Evolutionary conservation across 768 basidiomycete species (phyloP).

Genomic region (Mycena metata): DNA sequence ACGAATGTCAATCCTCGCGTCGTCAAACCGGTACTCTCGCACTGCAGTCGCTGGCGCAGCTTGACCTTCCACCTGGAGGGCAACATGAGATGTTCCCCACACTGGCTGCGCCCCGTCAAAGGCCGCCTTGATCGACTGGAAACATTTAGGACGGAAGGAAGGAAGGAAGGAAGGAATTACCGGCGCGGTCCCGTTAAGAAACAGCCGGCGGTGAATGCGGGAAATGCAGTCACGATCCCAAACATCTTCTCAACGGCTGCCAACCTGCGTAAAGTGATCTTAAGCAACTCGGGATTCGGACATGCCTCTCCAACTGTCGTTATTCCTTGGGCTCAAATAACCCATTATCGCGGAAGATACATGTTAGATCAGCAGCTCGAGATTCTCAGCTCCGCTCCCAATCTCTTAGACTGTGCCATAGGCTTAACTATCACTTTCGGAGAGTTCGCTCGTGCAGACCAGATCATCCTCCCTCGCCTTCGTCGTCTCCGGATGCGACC

Average conservation of each 20-base stretch:
- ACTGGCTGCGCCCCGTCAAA: background rate
- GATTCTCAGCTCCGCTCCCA: background rate
- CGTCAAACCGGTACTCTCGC: background rate
- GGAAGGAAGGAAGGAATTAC: too few species aligned
- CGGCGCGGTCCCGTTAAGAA: too few species aligned
- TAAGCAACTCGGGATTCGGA: background rate
- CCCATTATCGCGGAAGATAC: background rate
- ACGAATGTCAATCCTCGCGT: background rate
- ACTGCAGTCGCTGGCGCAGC: background rate
- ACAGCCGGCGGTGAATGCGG: too few species aligned
- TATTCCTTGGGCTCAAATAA: constrained; percentile 10
- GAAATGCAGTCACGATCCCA: background rate
- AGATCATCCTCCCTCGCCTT: too few species aligned
- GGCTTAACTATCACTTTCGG: too few species aligned
- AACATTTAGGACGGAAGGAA: background rate
- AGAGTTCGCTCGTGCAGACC: too few species aligned
- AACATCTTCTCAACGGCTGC: background rate
- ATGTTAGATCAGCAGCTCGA: background rate
- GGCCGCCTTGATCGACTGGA: background rate
- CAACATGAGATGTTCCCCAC: background rate
- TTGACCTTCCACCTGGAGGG: background rate
- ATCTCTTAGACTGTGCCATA: background rate
- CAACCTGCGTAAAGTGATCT: background rate
- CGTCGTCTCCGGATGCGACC: too few species aligned
- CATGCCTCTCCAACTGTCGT: background rate